Conservation (phyloP, 495 filamentous ascomycete species). For the Tuber microsphaerosporum region DNA sequence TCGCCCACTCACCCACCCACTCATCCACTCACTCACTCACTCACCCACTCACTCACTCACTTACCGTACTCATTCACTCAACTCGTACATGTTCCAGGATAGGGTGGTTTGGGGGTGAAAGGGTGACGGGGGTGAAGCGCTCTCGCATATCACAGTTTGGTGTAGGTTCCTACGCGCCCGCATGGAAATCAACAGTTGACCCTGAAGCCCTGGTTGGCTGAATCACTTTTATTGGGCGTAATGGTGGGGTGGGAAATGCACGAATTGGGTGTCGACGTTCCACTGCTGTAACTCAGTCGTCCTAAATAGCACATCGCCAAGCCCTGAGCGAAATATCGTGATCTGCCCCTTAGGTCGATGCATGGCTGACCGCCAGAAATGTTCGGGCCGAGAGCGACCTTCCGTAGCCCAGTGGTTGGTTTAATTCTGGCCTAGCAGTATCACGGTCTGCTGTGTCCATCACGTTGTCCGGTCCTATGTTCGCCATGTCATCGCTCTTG, state of each 20-base stretch:
- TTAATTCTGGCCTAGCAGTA: not conserved
- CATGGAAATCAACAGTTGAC: not conserved
- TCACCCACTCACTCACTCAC: too few relatives aligned
- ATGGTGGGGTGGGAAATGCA: conserved; percentile 3
- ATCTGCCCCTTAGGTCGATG: not conserved
- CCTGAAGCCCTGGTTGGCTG: not conserved
- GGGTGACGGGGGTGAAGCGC: conserved; percentile 1
- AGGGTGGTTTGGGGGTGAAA: not conserved
- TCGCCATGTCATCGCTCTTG: not conserved
- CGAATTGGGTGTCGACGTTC: not conserved
- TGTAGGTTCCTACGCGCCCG: not conserved
- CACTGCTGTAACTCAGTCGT: not conserved
- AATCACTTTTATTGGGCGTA: not conserved
- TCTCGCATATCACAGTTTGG: not conserved
- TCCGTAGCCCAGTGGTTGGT: not conserved
- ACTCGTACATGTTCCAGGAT: not conserved
- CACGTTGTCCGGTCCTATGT: not conserved
- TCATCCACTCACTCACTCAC: too few relatives aligned
- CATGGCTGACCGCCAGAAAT: not conserved
- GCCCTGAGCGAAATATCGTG: not conserved
- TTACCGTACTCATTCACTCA: too few relatives aligned
- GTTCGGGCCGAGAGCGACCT: not conserved
- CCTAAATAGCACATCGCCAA: conserved; percentile 2
- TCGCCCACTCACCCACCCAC: too few relatives aligned
- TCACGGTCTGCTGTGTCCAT: not conserved